phyloP scores from a whole-genome alignment of 2,329 filamentous ascomycete genomes.

The Biscogniauxia sp. region DNA sequence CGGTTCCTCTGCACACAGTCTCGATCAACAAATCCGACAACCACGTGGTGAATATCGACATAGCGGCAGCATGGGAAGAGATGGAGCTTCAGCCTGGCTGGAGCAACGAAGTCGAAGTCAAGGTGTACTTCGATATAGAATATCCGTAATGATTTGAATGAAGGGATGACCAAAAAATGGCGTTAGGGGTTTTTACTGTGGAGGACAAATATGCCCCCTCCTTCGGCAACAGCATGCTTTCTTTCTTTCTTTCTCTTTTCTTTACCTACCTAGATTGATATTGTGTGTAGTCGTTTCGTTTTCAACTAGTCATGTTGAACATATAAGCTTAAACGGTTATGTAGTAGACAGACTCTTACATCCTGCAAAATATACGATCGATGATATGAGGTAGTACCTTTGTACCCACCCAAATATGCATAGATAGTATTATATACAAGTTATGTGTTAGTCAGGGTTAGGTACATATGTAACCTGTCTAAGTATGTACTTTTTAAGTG shows the following conservation, averaged over 20 bases:
- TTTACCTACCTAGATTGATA: background rate
- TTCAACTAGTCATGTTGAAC: background rate
- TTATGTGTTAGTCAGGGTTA: too few species aligned
- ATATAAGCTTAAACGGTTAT: background rate
- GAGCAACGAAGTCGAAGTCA: slow-evolving; percentile 76
- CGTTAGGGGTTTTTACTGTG: background rate
- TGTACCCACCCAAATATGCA: too few species aligned
- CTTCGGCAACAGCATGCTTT: background rate
- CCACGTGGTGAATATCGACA: slow-evolving; percentile 73
- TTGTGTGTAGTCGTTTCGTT: background rate
- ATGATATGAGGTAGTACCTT: too few species aligned
- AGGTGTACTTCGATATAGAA: slow-evolving; percentile 53
- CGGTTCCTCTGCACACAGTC: slow-evolving; percentile 67
- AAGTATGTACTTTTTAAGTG: too few species aligned
- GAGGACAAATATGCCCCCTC: background rate
- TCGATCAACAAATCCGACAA: slow-evolving; percentile 49
- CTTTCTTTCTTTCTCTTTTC: background rate
- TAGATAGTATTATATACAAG: too few species aligned
- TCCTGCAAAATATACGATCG: too few species aligned
- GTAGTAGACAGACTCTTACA: too few species aligned
- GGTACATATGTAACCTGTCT: too few species aligned
- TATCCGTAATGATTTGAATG: slow-evolving; percentile 17
- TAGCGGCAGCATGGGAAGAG: slow-evolving; percentile 73
- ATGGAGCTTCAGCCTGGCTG: slow-evolving; percentile 68
- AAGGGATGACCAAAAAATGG: background rate